Conservation (phyloP, 371 early-diverging fungal genomes). For the Mortierella sp. region DNA sequence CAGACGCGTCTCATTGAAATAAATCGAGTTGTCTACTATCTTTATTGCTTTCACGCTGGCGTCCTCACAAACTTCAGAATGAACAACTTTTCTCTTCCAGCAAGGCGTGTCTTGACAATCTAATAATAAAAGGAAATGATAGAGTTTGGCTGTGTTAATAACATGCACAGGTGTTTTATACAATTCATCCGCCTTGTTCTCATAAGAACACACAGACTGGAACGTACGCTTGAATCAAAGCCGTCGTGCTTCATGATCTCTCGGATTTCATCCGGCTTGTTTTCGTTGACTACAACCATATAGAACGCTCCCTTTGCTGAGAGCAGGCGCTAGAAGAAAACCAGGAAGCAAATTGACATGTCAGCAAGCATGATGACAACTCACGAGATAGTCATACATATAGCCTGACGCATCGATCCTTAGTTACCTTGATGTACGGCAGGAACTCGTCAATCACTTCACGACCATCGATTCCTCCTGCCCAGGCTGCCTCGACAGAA, state of each 20-base stretch:
- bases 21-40: neutral
- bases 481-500: slow-evolving; percentile 92
- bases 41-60: neutral
- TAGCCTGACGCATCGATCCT: neutral
- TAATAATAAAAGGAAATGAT: slow-evolving; percentile 23
- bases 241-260: slow-evolving; percentile 63
- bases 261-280: slow-evolving; percentile 88
- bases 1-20: neutral
- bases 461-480: slow-evolving; percentile 94
- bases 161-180: neutral
- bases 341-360: neutral
- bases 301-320: slow-evolving; percentile 86
- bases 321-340: slow-evolving; percentile 66
- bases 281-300: slow-evolving; percentile 90
- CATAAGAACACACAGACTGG: neutral
- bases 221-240: slow-evolving; percentile 56
- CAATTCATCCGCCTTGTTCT: neutral
- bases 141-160: neutral
- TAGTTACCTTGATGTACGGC: slow-evolving; percentile 73
- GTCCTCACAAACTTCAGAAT: slow-evolving; percentile 65
- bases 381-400: no score
- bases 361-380: neutral
- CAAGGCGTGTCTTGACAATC: slow-evolving; percentile 65
- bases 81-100: slow-evolving; percentile 71
- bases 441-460: slow-evolving; percentile 91